Evolutionary conservation across 2,329 filamentous ascomycete species (phyloP), one percentile per base, ranked within the genome.

Genomic region (Sclerotinia borealis): DNA sequence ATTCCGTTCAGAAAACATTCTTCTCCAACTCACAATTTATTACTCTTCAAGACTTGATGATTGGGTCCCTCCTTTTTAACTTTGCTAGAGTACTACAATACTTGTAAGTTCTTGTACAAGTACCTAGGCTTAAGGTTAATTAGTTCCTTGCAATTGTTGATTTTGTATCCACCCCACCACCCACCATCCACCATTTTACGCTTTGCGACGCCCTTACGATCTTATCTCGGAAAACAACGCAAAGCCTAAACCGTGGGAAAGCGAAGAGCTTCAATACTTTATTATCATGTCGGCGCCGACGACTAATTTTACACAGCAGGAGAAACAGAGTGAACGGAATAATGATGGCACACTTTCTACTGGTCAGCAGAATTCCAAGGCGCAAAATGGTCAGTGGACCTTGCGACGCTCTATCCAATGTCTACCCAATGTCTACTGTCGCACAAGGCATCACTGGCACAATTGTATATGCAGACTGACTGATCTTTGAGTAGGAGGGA

Each of bases 181-280:
- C 29, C 4, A 37, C 49, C 9, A 25, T 19, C 19, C n/a, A 10
- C n/a, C 5, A 6, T n/a, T 25, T 11, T 47, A 25, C 10, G 49
- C 25, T n/a, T 43, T 58, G 37, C 13, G 27, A 31, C 19, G 19
- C 39, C 31, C 37, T 56, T 56, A 31, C 19, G 19, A 27, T 43
- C 37, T 56, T 56, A 56, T 56, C 54, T 58, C 39, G 39, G 54
- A 41, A 58, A 47, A 25, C 37, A 39, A 45, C 49, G 48, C 45
- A 52, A 52, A 61, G 64, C 65, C 67, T 68, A 68, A 68, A 58
- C 67, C 67, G 67, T 58, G 25, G 59, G 59, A 61, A 61, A 61
- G 37, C 59, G 59, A 61, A 56, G 59, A 51, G 51, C 62, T 64
- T 48, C 43, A 51, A 64, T 61, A 60, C 47, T 62, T 43, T 54